Evolutionary conservation across 345 rosid genomes (phyloP).

Genomic region (Hibiscus mutabilis): DNA sequence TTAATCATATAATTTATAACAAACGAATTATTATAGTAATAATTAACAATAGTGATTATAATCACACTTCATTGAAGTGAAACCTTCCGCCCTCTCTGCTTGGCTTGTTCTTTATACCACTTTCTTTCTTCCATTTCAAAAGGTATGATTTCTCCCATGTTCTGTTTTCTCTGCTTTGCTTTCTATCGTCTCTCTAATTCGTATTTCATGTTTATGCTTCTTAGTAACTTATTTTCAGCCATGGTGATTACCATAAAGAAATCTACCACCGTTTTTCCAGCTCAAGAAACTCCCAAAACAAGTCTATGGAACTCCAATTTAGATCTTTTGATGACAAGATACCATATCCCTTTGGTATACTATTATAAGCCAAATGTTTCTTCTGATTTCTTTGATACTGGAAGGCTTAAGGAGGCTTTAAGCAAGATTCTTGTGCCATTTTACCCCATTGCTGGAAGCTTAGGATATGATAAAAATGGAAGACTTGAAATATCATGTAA

Average conservation of each 20-base stretch:
- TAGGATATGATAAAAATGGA: neutral
- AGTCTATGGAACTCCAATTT: neutral
- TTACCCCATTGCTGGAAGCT: neutral
- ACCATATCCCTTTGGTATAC: neutral
- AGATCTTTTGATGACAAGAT: neutral
- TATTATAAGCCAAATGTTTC: neutral
- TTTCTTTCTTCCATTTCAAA: too few species aligned
- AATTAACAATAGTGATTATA: too few species aligned
- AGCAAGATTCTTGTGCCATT: neutral
- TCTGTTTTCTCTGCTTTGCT: too few species aligned
- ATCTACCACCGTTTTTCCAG: neutral
- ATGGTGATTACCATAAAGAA: neutral
- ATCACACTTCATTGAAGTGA: too few species aligned
- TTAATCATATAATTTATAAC: too few species aligned
- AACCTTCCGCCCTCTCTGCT: too few species aligned
- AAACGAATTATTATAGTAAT: too few species aligned
- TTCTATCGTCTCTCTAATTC: too few species aligned
- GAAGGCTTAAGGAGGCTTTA: constrained; percentile 1
- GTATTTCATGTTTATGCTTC: too few species aligned
- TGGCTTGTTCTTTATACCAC: too few species aligned
- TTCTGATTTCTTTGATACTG: neutral
- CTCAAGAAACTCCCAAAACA: neutral
- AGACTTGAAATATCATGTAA: neutral
- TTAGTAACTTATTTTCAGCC: neutral
- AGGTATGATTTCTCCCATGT: too few species aligned